Percentiles rank a stretch among this genome's conserved stretches.
phyloP scores from a whole-genome alignment of 2,329 filamentous ascomycete genomes.

The Cladosporium sp. region DNA sequence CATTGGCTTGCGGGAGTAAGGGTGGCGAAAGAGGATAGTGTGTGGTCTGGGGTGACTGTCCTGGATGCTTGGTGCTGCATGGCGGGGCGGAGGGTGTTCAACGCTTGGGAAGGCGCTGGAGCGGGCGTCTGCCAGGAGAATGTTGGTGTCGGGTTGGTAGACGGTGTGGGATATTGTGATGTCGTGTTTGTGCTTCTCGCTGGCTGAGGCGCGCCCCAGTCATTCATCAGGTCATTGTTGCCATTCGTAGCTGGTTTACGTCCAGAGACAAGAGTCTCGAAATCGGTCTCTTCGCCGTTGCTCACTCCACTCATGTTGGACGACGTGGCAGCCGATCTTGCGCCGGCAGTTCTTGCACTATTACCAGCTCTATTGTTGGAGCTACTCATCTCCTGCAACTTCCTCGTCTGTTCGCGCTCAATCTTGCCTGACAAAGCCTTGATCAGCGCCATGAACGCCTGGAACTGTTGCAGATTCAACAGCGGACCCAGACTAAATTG shows the following conservation, averaged over 20 bases:
- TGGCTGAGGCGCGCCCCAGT: conserved; percentile 43
- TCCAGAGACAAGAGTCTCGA: conserved; percentile 86
- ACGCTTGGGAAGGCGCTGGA: conserved; percentile 16
- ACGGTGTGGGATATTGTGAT: conserved; percentile 12
- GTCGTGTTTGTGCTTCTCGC: conserved; percentile 27
- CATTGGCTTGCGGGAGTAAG: conserved; percentile 42
- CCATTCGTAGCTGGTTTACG: conserved; percentile 47
- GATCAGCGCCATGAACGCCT: conserved; percentile 85
- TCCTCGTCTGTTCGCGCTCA: conserved; percentile 84
- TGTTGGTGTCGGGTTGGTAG: conserved; percentile 35
- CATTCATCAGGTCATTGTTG: conserved; percentile 42
- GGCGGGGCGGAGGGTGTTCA: conserved; percentile 11
- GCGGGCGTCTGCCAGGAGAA: conserved; percentile 48
- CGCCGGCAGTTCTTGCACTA: conserved; percentile 54
- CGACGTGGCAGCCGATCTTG: conserved; percentile 56
- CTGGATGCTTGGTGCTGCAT: conserved; percentile 21
- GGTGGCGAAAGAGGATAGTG: conserved; percentile 35
- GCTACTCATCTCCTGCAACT: conserved; percentile 78
- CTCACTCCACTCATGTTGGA: conserved; percentile 54
- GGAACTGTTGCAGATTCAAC: conserved; percentile 81
- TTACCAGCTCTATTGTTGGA: conserved; percentile 38
- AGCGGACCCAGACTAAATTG: conserved; percentile 86
- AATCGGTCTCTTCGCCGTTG: conserved; percentile 69
- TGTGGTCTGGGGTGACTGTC: conserved; percentile 39
- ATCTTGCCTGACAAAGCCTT: conserved; percentile 76